Evolutionary conservation across 768 basidiomycete species (phyloP).

Genomic region (Hypholoma sublateritium): DNA sequence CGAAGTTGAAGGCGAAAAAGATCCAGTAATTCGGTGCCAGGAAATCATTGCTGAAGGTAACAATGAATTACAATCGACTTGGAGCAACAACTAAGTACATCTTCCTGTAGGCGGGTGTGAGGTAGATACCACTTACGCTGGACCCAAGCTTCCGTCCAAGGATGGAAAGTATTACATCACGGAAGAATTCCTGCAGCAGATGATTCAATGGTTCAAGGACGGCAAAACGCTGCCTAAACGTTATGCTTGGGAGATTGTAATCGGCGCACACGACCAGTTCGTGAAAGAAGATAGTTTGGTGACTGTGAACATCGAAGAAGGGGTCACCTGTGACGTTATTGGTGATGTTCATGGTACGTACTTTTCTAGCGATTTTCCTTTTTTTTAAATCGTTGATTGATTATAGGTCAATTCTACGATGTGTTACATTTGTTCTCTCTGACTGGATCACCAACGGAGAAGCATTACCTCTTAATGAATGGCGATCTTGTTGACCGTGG

Average conservation of each 20-base stretch:
- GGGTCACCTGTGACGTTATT: slow-evolving; percentile 87
- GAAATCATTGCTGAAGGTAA: slow-evolving; percentile 82
- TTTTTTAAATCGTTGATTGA: background rate
- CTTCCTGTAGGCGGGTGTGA: slow-evolving; percentile 66
- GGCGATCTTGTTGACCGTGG: slow-evolving; percentile 97
- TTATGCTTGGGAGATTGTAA: slow-evolving; percentile 93
- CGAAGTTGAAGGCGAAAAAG: slow-evolving; percentile 87
- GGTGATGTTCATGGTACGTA: slow-evolving; percentile 90
- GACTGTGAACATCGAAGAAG: slow-evolving; percentile 70
- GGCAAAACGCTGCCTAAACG: slow-evolving; percentile 90
- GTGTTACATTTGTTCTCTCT: slow-evolving; percentile 83
- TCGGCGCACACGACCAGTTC: slow-evolving; percentile 80
- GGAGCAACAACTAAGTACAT: background rate
- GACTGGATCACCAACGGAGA: slow-evolving; percentile 81
- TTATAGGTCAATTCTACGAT: slow-evolving; percentile 91
- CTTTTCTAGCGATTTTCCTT: background rate
- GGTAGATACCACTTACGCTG: slow-evolving; percentile 68
- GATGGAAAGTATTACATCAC: slow-evolving; percentile 75
- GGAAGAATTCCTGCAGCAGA: slow-evolving; percentile 72
- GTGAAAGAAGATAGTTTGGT: slow-evolving; percentile 80
- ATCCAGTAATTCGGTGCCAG: slow-evolving; percentile 68
- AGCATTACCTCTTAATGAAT: slow-evolving; percentile 89
- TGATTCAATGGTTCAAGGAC: slow-evolving; percentile 92
- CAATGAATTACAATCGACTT: background rate
- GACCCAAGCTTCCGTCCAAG: slow-evolving; percentile 66